Base-by-base conservation (phyloP, 768 basidiomycete genomes). In the Naganishia kalamii region DNA sequence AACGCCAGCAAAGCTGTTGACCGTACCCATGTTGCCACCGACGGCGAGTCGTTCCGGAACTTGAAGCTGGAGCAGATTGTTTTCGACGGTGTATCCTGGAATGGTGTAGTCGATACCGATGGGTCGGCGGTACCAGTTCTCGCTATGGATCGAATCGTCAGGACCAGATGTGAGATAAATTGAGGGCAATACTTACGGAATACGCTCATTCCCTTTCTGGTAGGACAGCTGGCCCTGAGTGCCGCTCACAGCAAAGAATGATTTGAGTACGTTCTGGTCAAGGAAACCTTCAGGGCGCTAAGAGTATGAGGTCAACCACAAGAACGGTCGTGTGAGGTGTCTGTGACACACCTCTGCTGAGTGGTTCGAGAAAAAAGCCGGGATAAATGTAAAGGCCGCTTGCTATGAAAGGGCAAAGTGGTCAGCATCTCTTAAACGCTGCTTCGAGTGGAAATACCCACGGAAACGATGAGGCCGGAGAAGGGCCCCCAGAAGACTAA, bases 51-150 rank as follows among this genome's bases (percentile, higher is more conserved):
- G 32, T n/a, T 64, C 63, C 15, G 50, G 63, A 12, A 64, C 63
- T 23, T 48, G 48, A 8, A 52, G 40, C 29, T 52, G 49, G 17
- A 64, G 25, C 8, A 43, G 13, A 17, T 21, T 25, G 21, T 48
- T 29, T 17, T 64, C 63, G 50, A 40, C 33, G 3, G 51, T 17
- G 23, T 51, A 64, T 33, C 23, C 63, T 15, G 63, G 63, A 19
- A 64, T 64, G 37, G 50, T 41, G 49, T 64, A 64, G 11, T 64
- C 63, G 37, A 30, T 49, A 10, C 63, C 63, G 40, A 64, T 64
- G 23, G 63, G 63, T 46, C 63, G 63, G 12, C 63, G 63, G 37
- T 64, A 64, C 63, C 63, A 64, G 40, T 64, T 64, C 29, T 52
- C 40, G 6, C 62, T 63, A 33, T 6, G 3, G 10, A 0, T 12